Evolutionary conservation across 2,329 filamentous ascomycete genomes (phyloP).

Genomic region (Dissoconium aciculare): DNA sequence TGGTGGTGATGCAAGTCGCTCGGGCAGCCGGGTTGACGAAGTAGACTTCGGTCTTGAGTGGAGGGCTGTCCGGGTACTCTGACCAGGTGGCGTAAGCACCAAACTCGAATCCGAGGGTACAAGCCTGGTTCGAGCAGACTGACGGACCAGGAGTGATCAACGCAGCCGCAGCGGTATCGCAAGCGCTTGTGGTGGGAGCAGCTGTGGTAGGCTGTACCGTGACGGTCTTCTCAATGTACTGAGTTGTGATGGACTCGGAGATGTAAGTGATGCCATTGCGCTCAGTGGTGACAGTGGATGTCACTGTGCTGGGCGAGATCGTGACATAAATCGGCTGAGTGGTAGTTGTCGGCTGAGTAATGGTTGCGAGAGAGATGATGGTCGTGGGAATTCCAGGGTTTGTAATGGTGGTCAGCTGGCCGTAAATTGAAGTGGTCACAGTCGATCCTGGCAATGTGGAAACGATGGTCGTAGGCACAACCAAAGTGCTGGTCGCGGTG

Average conservation of each 20-base stretch:
- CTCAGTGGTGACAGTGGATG: conserved; percentile 1
- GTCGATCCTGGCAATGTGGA: conserved; percentile 1
- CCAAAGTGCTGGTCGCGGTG: neutral
- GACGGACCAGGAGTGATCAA: conserved; percentile 3
- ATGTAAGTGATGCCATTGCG: conserved; percentile 4
- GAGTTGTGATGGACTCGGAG: conserved; percentile 1
- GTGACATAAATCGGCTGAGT: neutral
- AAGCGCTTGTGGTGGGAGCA: neutral
- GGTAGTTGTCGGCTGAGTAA: neutral
- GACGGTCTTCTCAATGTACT: conserved; percentile 1
- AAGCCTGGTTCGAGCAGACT: conserved; percentile 8
- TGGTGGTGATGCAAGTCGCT: conserved; percentile 13
- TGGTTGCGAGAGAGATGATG: neutral
- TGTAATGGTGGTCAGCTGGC: neutral
- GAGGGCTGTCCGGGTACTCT: conserved; percentile 3
- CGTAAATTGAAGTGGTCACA: neutral
- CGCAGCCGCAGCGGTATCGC: conserved; percentile 1
- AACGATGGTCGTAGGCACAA: conserved; percentile 1
- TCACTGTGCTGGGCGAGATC: neutral
- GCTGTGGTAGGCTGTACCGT: neutral
- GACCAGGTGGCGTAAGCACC: conserved; percentile 12
- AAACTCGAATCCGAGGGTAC: conserved; percentile 11
- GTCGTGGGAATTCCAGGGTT: neutral
- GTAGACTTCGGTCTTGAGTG: conserved; percentile 8
- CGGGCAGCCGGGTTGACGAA: conserved; percentile 9